Conservation (phyloP, 139 green algal species). For the Nannochloris sp. region DNA sequence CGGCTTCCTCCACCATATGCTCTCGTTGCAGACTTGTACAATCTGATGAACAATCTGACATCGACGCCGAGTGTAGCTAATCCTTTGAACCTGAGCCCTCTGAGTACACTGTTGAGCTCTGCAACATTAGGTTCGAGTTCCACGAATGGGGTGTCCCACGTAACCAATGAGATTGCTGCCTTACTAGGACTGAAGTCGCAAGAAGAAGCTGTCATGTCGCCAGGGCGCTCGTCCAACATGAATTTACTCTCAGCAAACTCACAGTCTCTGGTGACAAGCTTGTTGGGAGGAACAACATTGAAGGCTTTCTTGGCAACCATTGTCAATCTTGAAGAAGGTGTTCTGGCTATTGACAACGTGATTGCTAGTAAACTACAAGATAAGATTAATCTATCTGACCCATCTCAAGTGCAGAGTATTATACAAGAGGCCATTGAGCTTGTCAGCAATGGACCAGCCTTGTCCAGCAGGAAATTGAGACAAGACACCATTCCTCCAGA, state of each 20-base stretch:
- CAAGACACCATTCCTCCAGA: background rate
- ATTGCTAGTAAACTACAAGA: background rate
- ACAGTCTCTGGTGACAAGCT: background rate
- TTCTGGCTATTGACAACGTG: conserved; percentile 1
- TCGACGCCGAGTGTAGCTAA: background rate
- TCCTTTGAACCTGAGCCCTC: background rate
- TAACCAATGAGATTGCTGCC: background rate
- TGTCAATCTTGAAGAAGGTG: conserved; percentile 5
- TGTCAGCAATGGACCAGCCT: background rate
- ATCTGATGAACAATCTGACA: background rate
- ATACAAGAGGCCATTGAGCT: background rate
- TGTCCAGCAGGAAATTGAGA: background rate
- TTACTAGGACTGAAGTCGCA: background rate
- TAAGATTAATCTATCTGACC: conserved; percentile 3
- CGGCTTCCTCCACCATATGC: conserved; percentile 1
- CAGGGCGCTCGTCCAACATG: background rate
- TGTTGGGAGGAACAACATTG: background rate
- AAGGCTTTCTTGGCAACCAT: background rate
- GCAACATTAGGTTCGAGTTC: background rate
- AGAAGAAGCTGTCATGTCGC: background rate
- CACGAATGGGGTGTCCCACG: background rate
- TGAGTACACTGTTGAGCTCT: background rate
- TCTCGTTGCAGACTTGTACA: background rate
- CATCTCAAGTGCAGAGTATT: background rate
- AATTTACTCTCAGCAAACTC: background rate